Percentiles rank a stretch among this genome's conserved stretches.
phyloP scores from a whole-genome alignment of 352 stramenopile genomes.

The Thalassiosira livingstoniorum region DNA sequence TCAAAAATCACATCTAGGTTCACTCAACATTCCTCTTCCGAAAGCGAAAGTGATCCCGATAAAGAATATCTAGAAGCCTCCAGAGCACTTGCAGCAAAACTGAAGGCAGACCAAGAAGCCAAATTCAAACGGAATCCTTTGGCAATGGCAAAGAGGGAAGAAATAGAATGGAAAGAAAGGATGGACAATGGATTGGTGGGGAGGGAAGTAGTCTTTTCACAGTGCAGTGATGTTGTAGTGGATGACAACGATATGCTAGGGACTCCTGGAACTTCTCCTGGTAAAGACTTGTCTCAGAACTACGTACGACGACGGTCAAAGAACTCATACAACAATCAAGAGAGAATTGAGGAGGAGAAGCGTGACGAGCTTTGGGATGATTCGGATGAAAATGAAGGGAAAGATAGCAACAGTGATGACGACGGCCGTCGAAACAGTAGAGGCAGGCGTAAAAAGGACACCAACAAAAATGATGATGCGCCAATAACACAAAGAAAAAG shows the following conservation, averaged over 20 bases:
- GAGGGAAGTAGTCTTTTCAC: constrained; percentile 1
- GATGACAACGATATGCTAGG: neutral
- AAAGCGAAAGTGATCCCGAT: neutral
- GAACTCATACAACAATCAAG: neutral
- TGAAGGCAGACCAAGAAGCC: constrained; percentile 1
- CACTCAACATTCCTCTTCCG: constrained; percentile 5
- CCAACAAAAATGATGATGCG: neutral
- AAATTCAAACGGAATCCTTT: constrained; percentile 15
- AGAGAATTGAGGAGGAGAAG: neutral
- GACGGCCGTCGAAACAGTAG: neutral
- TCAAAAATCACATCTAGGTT: too few species aligned
- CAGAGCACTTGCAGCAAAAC: neutral
- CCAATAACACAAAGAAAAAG: constrained; percentile 15
- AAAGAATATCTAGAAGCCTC: neutral
- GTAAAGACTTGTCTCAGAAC: constrained; percentile 11
- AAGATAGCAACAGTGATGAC: constrained; percentile 12
- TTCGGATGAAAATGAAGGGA: constrained; percentile 22
- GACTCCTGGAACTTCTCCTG: neutral
- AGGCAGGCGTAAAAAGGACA: neutral
- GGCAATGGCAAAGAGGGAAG: constrained; percentile 12
- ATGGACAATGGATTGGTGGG: constrained; percentile 22
- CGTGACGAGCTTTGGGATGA: constrained; percentile 31
- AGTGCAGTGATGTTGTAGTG: neutral
- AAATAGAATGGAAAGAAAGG: constrained; percentile 2
- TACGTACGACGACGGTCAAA: constrained; percentile 10